These are phyloP conservation scores for Gloeopeniophorella convolvens DNA, from an alignment of 768 basidiomycete species.

Conservation along the genomic window DNA sequence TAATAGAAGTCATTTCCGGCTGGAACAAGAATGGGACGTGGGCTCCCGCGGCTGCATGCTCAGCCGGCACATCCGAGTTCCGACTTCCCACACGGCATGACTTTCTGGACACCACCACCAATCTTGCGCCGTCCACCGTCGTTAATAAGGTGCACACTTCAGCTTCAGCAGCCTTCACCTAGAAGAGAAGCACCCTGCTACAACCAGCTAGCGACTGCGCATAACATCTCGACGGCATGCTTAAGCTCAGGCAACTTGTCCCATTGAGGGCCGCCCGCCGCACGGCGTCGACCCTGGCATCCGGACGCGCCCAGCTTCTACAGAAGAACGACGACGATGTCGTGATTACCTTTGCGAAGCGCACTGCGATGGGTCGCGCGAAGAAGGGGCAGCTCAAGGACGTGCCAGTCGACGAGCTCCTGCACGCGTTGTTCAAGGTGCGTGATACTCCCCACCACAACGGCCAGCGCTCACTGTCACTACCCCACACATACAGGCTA, in stretches of 20 bases:
- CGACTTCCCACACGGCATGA: too few relatives aligned
- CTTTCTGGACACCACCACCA: too few relatives aligned
- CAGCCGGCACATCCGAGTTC: too few relatives aligned
- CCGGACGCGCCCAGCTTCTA: conserved; percentile 47
- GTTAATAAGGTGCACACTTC: too few relatives aligned
- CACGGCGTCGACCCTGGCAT: conserved; percentile 25
- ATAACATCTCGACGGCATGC: background rate
- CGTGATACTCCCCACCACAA: conserved; percentile 6
- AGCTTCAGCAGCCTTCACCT: too few relatives aligned
- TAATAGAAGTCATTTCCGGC: too few relatives aligned
- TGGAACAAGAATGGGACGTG: too few relatives aligned
- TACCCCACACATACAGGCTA: conserved; percentile 40
- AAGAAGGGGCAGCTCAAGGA: conserved; percentile 94
- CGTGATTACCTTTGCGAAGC: conserved; percentile 83
- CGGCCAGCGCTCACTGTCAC: background rate
- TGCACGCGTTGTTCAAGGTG: conserved; percentile 77
- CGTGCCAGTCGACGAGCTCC: conserved; percentile 77
- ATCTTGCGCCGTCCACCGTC: too few relatives aligned
- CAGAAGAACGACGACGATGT: conserved; percentile 77
- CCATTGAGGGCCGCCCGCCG: background rate
- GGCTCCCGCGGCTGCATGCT: too few relatives aligned
- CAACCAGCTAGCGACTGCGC: too few relatives aligned
- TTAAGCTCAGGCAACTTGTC: background rate
- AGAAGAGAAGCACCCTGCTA: too few relatives aligned
- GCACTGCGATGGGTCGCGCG: conserved; percentile 82